Conservation (phyloP, 495 filamentous ascomycete species). For the Neurospora sp. region DNA sequence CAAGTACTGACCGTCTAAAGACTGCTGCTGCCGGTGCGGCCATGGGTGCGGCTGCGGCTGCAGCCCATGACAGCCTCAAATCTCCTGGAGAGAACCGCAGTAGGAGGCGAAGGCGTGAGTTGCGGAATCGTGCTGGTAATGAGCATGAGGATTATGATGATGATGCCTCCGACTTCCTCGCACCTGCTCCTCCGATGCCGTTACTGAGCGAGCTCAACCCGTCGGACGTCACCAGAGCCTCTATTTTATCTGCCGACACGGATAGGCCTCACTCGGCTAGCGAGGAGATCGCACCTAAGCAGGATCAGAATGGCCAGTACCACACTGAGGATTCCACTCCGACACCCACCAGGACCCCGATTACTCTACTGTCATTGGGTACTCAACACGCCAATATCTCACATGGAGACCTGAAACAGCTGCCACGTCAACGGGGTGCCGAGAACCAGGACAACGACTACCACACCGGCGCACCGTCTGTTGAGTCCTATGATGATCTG, state of each 20-base stretch:
- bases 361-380: slow-evolving; percentile 30
- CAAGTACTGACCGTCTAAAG: slow-evolving; percentile 27
- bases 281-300: slow-evolving; percentile 38
- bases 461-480: slow-evolving; percentile 26
- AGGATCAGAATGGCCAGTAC: not conserved
- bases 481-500: slow-evolving; percentile 32
- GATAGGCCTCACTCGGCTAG: slow-evolving; percentile 57
- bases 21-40: slow-evolving; percentile 27
- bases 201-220: slow-evolving; percentile 71
- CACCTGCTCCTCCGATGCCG: slow-evolving; percentile 62
- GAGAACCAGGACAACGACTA: slow-evolving; percentile 32
- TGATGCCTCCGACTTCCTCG: slow-evolving; percentile 28
- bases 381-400: slow-evolving; percentile 42
- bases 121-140: slow-evolving; percentile 28
- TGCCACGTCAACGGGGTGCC: slow-evolving; percentile 30
- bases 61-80: slow-evolving; percentile 21
- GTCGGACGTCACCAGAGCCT: slow-evolving; percentile 80
- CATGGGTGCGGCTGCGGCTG: slow-evolving; percentile 21
- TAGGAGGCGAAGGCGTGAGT: slow-evolving; percentile 32
- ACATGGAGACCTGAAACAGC: slow-evolving; percentile 37
- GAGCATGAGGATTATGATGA: slow-evolving; percentile 20
- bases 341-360: slow-evolving; percentile 30
- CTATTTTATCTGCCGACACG: slow-evolving; percentile 75
- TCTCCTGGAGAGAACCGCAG: slow-evolving; percentile 35
- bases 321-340: slow-evolving; percentile 23